Conservation (phyloP, 371 early-diverging fungal species). For the Rhizomucor pusillus region DNA sequence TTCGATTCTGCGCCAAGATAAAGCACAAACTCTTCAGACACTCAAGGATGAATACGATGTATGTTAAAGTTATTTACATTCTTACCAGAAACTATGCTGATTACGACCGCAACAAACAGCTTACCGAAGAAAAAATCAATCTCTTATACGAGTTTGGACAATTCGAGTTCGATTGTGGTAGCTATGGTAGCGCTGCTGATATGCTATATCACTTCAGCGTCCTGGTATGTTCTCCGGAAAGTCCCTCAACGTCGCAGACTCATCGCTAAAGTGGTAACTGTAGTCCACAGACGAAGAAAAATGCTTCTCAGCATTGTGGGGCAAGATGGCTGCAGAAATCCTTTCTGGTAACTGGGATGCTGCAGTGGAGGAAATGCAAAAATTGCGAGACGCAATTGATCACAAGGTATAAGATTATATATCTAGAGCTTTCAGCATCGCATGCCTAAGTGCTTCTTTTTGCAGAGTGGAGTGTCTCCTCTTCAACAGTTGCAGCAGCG, state of each 20-base stretch:
- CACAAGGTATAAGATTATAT: slow-evolving; percentile 21
- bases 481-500: slow-evolving; percentile 90
- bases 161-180: slow-evolving; percentile 90
- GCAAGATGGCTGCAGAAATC: slow-evolving; percentile 95
- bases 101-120: slow-evolving; percentile 37
- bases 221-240: slow-evolving; percentile 49
- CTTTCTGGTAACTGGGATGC: slow-evolving; percentile 90
- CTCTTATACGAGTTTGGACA: slow-evolving; percentile 84
- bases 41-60: slow-evolving; percentile 82
- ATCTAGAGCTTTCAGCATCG: not conserved
- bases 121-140: slow-evolving; percentile 80
- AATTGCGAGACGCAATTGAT: slow-evolving; percentile 85
- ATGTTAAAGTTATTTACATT: slow-evolving; percentile 4
- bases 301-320: slow-evolving; percentile 88
- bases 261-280: not conserved
- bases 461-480: slow-evolving; percentile 46
- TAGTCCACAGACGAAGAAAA: slow-evolving; percentile 82
- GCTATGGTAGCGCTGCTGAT: slow-evolving; percentile 88
- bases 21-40: slow-evolving; percentile 81
- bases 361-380: slow-evolving; percentile 85
- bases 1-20: slow-evolving; percentile 87
- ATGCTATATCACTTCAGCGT: slow-evolving; percentile 92
- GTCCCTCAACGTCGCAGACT: slow-evolving; percentile 6
- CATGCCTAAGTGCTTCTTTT: not conserved
- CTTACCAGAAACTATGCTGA: no score